Evolutionary conservation across 176 grass and related monocot species (phyloP).

Genomic region (Tillandsia leiboldiana): DNA sequence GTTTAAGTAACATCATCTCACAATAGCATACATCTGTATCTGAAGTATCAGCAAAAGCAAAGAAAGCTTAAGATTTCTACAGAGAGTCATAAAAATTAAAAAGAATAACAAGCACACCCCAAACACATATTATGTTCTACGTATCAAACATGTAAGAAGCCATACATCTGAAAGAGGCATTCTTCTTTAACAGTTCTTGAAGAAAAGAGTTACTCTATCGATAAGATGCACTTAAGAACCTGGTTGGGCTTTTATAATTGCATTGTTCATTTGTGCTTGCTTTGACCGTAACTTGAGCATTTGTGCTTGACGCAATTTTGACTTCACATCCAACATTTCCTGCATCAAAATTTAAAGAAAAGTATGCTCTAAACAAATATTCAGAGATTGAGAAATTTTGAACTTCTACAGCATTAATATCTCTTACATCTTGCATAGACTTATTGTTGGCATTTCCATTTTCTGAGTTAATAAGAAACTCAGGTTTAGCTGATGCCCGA

Average conservation of each 20-base stretch:
- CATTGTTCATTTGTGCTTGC: conserved; percentile 35
- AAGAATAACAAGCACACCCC: neutral
- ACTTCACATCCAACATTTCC: conserved; percentile 53
- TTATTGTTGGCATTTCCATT: conserved; percentile 29
- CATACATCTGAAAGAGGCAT: neutral
- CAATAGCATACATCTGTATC: neutral
- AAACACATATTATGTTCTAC: neutral
- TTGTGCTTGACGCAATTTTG: conserved; percentile 56
- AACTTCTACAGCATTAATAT: neutral
- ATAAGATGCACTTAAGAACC: conserved; percentile 20
- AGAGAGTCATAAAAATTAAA: neutral
- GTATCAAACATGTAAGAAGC: neutral
- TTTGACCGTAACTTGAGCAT: conserved; percentile 51
- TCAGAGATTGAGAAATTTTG: neutral
- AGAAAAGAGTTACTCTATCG: neutral
- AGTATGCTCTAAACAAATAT: neutral
- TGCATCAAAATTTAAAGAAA: conserved; percentile 27
- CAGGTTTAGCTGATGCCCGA: conserved; percentile 25
- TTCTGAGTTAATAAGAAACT: conserved; percentile 26
- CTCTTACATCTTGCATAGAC: conserved; percentile 41
- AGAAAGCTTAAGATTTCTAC: neutral
- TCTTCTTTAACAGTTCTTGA: neutral
- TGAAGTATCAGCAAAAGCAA: neutral
- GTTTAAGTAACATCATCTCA: neutral
- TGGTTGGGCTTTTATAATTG: conserved; percentile 28